Evolutionary conservation across 371 early-diverging fungal genomes (phyloP), one percentile per base, ranked within the genome.

Genomic region (Rhizopus microsporus): DNA sequence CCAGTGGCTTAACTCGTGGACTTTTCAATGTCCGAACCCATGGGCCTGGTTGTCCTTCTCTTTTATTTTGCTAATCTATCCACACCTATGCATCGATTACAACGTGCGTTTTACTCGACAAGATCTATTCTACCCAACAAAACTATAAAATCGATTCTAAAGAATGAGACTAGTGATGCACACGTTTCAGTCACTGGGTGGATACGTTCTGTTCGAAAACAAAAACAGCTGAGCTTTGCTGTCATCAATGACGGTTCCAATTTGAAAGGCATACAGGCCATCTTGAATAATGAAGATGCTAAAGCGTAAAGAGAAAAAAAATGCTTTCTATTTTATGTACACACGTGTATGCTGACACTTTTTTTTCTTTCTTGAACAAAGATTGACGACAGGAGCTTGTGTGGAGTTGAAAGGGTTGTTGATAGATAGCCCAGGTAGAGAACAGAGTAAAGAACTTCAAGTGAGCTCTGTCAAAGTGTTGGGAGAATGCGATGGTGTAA

Each of bases 131-230:
- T 67, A 55, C 67, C 63, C 4, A 59, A 50, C 31, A 50, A 59
- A 38, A 62, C 63, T 6, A 67, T 67, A 8, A 57, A 58, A 33
- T 34, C 59, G 4, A 30, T 62, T 10, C 34, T 67, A 34, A 56
- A 52, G 13, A 47, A 60, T 31, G 54, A 57, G 17, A 15, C 51
- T 0, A 55, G 44, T n/a, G 23, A 40, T 4, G 35, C n/a, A 7
- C 12, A 54, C 5, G 73, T 78, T 8, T 50, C 61, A n/a, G 75
- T 93, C 9, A 71, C 88, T 31, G 95, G 92, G 7, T 94, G 95
- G 95, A 74, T 94, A 16, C 82, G 89, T 32, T 87, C 94, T 4
- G 85, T 92, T 13, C 88, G 94, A 16, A 71, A 80, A 42, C 92
- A 93, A 68, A 94, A 94, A 69, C 71, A 84, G 34, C 61, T 87